Percentiles rank a stretch among this genome's conserved stretches.
These are phyloP conservation scores for Backusella circina DNA, from an alignment of 192 early-diverging fungal genomes.

Conservation along the genomic window DNA sequence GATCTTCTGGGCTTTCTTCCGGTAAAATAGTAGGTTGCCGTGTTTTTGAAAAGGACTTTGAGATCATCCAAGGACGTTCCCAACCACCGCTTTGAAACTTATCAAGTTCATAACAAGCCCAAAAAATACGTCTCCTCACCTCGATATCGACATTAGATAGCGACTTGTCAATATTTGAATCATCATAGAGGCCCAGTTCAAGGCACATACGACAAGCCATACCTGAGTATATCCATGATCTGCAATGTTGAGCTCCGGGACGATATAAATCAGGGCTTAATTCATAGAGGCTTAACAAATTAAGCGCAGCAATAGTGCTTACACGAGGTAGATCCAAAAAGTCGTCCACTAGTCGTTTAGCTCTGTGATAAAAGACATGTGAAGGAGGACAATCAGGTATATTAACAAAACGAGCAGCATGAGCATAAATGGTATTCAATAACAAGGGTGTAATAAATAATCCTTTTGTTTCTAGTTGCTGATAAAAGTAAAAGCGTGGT, in stretches of 20 bases:
- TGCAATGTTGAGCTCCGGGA: constrained; percentile 14
- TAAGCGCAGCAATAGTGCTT: constrained; percentile 17
- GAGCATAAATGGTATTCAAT: constrained; percentile 30
- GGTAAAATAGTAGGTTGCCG: not conserved
- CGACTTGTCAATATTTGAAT: not conserved
- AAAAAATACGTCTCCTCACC: constrained; percentile 10
- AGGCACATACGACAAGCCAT: constrained; percentile 29
- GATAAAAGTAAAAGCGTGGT: constrained; percentile 9
- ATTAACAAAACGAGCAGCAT: constrained; percentile 15
- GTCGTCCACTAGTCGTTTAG: constrained; percentile 25
- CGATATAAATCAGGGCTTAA: not conserved
- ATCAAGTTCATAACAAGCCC: constrained; percentile 18
- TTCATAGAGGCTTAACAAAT: constrained; percentile 12
- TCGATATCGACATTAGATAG: constrained; percentile 4
- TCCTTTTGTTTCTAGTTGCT: constrained; percentile 21
- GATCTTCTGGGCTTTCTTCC: constrained; percentile 11
- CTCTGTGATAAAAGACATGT: constrained; percentile 32
- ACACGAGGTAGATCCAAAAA: constrained; percentile 30
- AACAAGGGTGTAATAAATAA: constrained; percentile 23
- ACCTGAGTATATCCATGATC: constrained; percentile 26
- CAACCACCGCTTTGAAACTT: constrained; percentile 13
- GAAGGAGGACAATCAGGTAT: constrained; percentile 8
- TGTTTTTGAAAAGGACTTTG: not conserved
- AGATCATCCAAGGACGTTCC: constrained; percentile 14
- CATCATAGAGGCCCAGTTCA: constrained; percentile 18